Base-by-base conservation (phyloP, 78 protist genomes). In the Goniomonas avonlea region DNA sequence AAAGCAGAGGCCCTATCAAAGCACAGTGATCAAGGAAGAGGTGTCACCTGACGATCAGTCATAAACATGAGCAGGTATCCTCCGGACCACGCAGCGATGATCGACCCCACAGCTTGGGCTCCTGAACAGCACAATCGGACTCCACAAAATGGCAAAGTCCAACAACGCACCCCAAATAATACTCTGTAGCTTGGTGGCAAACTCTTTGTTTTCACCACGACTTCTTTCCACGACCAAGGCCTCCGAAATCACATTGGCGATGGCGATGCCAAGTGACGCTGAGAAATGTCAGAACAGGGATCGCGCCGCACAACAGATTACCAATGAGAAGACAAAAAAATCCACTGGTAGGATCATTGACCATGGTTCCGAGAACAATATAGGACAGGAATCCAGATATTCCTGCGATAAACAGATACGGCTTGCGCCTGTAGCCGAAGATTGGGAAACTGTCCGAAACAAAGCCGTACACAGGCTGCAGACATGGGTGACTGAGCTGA, bases 241-340 rank as follows among this genome's bases (percentile, higher is more conserved):
- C 71, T 63, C 71, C 23, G 71, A 39, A 9, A 63, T 63, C 37
- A 63, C 71, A 9, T 63, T 63, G 43, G 71, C 15, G 43, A 63
- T 5, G 29, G 37, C 38, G 50, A 63, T 31, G 25, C 37, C 71
- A 39, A 63, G 32, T 2, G 71, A 63, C 23, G 71, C 71, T 5
- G 37, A 37, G 71, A 63, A 63, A n/a, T n/a, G n/a, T n/a, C n/a
- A n/a, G n/a, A n/a, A n/a, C n/a, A n/a, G n/a, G n/a, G n/a, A n/a
- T n/a, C n/a, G n/a, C n/a, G n/a, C n/a, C n/a, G n/a, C n/a, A n/a
- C n/a, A n/a, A n/a, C n/a, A n/a, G n/a, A n/a, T n/a, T n/a, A n/a
- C n/a, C n/a, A n/a, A n/a, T n/a, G n/a, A n/a, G n/a, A n/a, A n/a
- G n/a, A n/a, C n/a, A n/a, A n/a, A n/a, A n/a, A n/a, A n/a, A n/a